A percentile compares a stretch with the other conserved stretches of the same genome.
Evolutionary conservation across 306 rosid genomes (phyloP).

Genomic region (Cotoneaster glaucophyllus): DNA sequence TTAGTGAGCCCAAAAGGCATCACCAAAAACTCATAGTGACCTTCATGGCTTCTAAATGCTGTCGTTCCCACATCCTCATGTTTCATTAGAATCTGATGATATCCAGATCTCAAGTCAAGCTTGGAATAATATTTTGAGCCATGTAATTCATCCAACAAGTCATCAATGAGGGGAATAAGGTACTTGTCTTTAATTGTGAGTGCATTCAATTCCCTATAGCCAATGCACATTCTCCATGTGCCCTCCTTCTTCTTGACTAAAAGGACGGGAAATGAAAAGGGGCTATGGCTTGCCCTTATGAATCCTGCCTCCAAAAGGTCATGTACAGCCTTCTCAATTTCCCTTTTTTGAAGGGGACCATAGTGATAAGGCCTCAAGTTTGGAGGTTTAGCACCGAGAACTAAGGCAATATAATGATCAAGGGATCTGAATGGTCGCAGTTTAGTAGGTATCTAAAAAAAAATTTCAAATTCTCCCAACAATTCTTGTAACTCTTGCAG

Average conservation of each 20-base stretch:
- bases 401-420: not conserved
- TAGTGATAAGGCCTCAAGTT: not conserved
- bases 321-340: too few species aligned
- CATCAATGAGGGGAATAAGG: not conserved
- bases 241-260: not conserved
- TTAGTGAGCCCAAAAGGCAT: too few species aligned
- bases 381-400: not conserved
- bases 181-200: not conserved
- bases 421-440: not conserved
- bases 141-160: not conserved
- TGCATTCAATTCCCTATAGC: not conserved
- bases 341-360: not conserved
- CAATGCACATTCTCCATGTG: not conserved
- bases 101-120: not conserved
- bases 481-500: too few species aligned
- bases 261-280: too few species aligned
- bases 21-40: too few species aligned
- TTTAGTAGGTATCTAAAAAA: not conserved
- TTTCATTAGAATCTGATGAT: not conserved
- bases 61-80: not conserved
- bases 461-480: not conserved
- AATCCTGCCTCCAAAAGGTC: too few species aligned
- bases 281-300: too few species aligned
- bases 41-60: too few species aligned
- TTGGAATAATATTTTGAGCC: not conserved